Evolutionary conservation across 257 asterid genomes (phyloP), one percentile per base, ranked within the genome.

Genomic region (Coffea eugenioides): DNA sequence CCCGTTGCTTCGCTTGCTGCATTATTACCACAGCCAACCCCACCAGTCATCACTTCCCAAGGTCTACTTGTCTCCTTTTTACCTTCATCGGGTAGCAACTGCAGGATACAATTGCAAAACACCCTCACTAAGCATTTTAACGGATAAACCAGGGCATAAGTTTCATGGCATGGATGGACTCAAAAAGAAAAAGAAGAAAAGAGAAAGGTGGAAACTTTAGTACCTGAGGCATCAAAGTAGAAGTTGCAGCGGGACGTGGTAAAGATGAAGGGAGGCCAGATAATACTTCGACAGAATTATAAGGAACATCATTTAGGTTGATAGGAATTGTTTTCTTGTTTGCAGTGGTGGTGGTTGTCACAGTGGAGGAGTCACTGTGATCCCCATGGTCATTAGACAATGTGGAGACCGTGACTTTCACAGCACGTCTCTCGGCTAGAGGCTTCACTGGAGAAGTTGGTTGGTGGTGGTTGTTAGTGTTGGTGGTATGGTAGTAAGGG

Each of bases 381-480:
- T 83, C 81, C 8, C 82, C 88, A 25, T 85, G 82, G 71, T 87
- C 93, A 45, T 80, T 67, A 25, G 97, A 83, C 41, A 84, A 75
- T 49, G 92, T 68, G 82, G 97, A 88, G 72, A 89, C 89, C 2
- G 91, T 91, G 2, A 94, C 90, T 1, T 86, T 81, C 80, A 93
- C 90, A 5, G 92, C 91, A 14, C 97, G 87, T 80, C 88, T 92
- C 82, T 92, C 98, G 3, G 99, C 92, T 85, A 89, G 62, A 4
- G 99, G 99, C 89, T 92, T 95, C 73, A 95, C 94, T 11, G 93
- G 91, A 82, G 94, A 86, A 57, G 87, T 25, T 18, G 88, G 84
- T 54, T 70, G 85, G 41, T 25, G 83, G 82, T 70, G 77, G 80
- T 25, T 41, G 78, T 10, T 59, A 81, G 41, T n/a, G 78, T 8